Evolutionary conservation across 148 eudicot genomes (phyloP).

Genomic region (Cornus kousa): DNA sequence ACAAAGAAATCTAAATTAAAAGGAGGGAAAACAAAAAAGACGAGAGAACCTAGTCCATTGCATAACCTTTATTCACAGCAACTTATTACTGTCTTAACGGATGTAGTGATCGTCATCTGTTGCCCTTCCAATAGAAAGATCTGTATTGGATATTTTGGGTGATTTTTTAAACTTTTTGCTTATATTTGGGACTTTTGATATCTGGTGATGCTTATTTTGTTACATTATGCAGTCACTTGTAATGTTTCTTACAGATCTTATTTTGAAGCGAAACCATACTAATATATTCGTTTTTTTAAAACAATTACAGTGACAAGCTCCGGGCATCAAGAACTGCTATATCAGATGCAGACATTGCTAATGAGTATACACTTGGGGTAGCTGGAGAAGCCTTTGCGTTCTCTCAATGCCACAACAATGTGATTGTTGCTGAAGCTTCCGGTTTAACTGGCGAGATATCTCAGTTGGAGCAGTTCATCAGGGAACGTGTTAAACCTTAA

Average conservation of each 20-base stretch:
- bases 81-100: background rate
- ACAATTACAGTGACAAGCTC: slow-evolving; percentile 62
- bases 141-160: background rate
- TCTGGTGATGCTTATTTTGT: background rate
- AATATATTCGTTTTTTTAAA: too few relatives aligned
- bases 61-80: background rate
- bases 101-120: too few relatives aligned
- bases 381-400: slow-evolving; percentile 74
- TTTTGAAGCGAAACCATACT: too few relatives aligned
- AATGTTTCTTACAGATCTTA: too few relatives aligned
- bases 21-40: background rate
- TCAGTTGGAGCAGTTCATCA: slow-evolving; percentile 70
- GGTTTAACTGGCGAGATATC: slow-evolving; percentile 67
- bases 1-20: too few relatives aligned
- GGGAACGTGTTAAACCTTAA: slow-evolving; percentile 20
- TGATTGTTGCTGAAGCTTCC: slow-evolving; percentile 74
- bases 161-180: background rate
- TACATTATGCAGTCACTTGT: too few relatives aligned
- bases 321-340: slow-evolving; percentile 76
- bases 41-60: too few relatives aligned
- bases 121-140: too few relatives aligned
- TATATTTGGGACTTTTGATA: background rate
- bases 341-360: slow-evolving; percentile 73
- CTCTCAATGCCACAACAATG: slow-evolving; percentile 75
- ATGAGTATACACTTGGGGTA: slow-evolving; percentile 67